phyloP scores from a whole-genome alignment of 768 basidiomycete genomes.

The Mycena galericulata region DNA sequence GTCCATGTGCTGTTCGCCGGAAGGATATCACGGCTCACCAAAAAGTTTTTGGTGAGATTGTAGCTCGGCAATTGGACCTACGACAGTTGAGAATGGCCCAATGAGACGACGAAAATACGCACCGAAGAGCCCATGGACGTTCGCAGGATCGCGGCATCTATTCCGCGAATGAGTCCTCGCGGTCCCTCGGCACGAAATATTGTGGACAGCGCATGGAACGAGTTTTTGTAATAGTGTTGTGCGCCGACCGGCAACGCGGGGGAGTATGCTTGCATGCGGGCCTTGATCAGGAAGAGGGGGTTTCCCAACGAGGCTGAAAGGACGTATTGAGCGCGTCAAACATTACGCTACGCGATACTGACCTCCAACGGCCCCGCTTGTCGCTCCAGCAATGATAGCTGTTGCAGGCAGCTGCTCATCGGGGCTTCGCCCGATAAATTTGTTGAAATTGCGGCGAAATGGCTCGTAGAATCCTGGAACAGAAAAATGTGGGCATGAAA shows the following conservation, averaged over 20 bases:
- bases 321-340: conserved; percentile 13
- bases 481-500: neutral
- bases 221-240: conserved; percentile 91
- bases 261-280: conserved; percentile 99
- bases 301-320: conserved; percentile 80
- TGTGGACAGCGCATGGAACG: conserved; percentile 82
- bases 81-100: neutral
- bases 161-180: conserved; percentile 87
- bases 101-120: conserved; percentile 26
- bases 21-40: conserved; percentile 76
- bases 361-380: conserved; percentile 94
- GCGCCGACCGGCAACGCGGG: conserved; percentile 94
- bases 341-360: conserved; percentile 15
- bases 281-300: conserved; percentile 95
- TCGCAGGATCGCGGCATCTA: conserved; percentile 92
- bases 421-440: conserved; percentile 69
- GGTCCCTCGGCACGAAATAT: conserved; percentile 84
- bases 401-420: conserved; percentile 79
- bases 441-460: conserved; percentile 79
- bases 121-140: conserved; percentile 96
- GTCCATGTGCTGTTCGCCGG: conserved; percentile 86
- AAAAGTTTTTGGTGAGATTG: conserved; percentile 88
- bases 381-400: conserved; percentile 88
- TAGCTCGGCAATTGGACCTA: conserved; percentile 96
- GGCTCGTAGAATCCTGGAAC: conserved; percentile 95